Evolutionary conservation across 148 eudicot genomes (phyloP), one percentile per base, ranked within the genome.

Genomic region (Camellia granthamiana): DNA sequence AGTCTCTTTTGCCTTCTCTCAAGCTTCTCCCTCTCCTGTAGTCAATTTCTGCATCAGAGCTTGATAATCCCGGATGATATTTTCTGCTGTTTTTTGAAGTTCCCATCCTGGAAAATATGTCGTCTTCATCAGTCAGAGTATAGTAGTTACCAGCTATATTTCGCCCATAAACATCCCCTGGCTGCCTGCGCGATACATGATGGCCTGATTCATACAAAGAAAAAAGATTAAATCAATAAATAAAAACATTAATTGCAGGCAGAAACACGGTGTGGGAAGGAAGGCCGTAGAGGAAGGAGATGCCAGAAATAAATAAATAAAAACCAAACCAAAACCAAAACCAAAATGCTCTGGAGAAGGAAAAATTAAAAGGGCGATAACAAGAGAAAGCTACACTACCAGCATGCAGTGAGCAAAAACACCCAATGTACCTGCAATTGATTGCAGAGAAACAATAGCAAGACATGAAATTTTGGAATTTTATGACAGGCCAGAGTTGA

Each of bases 31-130:
- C 97, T 87, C 99, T 90, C 78, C 97, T 93, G 79, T 95, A 95
- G 76, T 95, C 99, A 67, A 95, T 86, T 84, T 95, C 99, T 72
- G 99, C 99, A 83, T 95, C 99, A 1, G 99, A 95, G 86, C 89
- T 90, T 67, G 94, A 89, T 23, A 84, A 85, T 52, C 92, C 94
- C 75, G 72, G 77, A 16, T 84, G 85, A 81, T 88, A 88, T 83
- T 90, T 93, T 59, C 93, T 86, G 84, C 86, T 87, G 42, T 76
- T 84, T 85, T 88, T 89, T 42, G 79, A 75, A 74, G 77, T 74
- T 13, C 93, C 90, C 85, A 84, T 82, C 85, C 89, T 87, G 7
- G 92, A 88, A 79, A 86, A 91, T 23, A 90, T 76, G 74, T 84
- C 92, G 9, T 91, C 98, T 11, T 86, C 92, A 79, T 90, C 92